Evolutionary conservation across 2,329 filamentous ascomycete species (phyloP).

Genomic region (Aspergillus brasiliensis): DNA sequence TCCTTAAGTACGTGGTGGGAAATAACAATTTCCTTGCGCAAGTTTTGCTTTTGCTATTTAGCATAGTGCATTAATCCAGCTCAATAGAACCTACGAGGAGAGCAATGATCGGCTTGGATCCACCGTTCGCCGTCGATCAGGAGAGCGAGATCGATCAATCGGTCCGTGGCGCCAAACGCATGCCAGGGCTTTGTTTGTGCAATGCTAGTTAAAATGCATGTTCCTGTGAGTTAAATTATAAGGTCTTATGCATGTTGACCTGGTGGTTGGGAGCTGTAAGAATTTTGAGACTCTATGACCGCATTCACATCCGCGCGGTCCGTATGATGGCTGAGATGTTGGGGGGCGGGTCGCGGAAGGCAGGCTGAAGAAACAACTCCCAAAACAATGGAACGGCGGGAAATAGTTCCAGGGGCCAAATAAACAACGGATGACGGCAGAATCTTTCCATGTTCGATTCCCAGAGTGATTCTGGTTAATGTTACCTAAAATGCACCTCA

Average conservation of each 20-base stretch:
- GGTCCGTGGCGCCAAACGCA: neutral
- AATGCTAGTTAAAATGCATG: neutral
- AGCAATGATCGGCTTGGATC: neutral
- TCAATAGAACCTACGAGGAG: neutral
- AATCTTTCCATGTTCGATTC: too few relatives aligned
- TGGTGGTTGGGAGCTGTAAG: neutral
- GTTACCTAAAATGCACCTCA: too few relatives aligned
- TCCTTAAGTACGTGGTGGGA: neutral
- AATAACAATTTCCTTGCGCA: neutral
- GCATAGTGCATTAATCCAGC: neutral
- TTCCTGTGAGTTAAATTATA: neutral
- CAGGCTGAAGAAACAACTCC: too few relatives aligned
- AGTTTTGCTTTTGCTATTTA: neutral
- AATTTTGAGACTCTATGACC: neutral
- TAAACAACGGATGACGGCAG: too few relatives aligned
- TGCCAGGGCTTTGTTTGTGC: neutral
- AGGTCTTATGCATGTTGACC: neutral
- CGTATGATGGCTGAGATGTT: too few relatives aligned
- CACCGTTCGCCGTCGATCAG: neutral
- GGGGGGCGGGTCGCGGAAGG: too few relatives aligned
- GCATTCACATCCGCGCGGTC: too few relatives aligned
- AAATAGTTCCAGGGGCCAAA: too few relatives aligned
- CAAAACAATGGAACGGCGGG: too few relatives aligned
- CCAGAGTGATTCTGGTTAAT: too few relatives aligned
- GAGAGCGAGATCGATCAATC: neutral